Percentiles rank a stretch among this genome's conserved stretches.
Conservation (phyloP, 768 basidiomycete genomes). For the Pholiota conissans region DNA sequence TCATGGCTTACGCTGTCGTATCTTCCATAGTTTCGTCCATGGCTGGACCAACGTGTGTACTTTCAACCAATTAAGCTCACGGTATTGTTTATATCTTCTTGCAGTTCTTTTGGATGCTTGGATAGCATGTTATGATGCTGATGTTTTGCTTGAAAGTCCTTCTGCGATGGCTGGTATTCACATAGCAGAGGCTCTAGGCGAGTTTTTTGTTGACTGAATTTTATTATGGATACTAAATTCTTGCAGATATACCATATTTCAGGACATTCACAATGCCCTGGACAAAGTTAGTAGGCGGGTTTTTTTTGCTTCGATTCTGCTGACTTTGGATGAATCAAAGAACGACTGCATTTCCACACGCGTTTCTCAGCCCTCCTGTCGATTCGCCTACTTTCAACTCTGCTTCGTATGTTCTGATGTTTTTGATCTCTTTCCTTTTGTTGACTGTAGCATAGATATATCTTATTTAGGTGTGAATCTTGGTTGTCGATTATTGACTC, state of each 20-base stretch:
- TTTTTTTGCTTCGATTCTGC: no score
- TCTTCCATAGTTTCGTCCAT: conserved; percentile 50
- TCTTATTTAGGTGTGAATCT: conserved; percentile 53
- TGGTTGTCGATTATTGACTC: not conserved
- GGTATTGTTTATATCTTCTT: not conserved
- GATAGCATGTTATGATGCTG: conserved; percentile 63
- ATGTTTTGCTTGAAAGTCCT: conserved; percentile 65
- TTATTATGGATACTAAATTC: not conserved
- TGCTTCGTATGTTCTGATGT: conserved; percentile 42
- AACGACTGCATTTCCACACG: conserved; percentile 63
- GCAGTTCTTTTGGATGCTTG: conserved; percentile 61
- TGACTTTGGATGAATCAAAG: no score
- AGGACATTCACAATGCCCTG: conserved; percentile 64
- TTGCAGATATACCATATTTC: conserved; percentile 63
- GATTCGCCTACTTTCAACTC: conserved; percentile 63
- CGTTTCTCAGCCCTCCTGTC: conserved; percentile 63
- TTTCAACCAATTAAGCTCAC: conserved; percentile 15
- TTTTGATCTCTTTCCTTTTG: not conserved
- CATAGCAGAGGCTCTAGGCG: conserved; percentile 66
- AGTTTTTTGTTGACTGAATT: conserved; percentile 15
- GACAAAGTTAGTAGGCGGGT: conserved; percentile 46
- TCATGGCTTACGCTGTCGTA: not conserved
- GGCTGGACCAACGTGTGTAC: conserved; percentile 61
- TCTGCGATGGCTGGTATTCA: conserved; percentile 73
- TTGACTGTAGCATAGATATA: conserved; percentile 37